Evolutionary conservation across 2,329 filamentous ascomycete genomes (phyloP), one percentile per base, ranked within the genome.

Genomic region (Stemphylium lycopersici): DNA sequence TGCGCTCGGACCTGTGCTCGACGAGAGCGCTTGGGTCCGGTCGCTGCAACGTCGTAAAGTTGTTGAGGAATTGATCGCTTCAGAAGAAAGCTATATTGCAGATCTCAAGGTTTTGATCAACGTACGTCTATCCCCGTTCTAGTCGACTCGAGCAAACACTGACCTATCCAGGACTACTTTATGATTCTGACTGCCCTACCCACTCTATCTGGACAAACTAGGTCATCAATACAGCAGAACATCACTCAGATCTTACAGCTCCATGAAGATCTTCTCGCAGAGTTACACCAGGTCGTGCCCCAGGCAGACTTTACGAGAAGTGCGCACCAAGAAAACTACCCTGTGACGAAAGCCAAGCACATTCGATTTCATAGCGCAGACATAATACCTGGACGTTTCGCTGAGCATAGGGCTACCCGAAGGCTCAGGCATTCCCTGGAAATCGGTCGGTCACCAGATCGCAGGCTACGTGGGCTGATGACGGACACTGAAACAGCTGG

Each of bases 31-130:
- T n/a, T 83, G 84, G 37, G 84, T 87, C 61, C 85, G 93, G 48
- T 85, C 91, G 1, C 76, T 90, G 16, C 89, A 92, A 67, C 85
- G 95, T 56, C 86, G 91, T 12, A 87, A 88, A 58, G 87, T 96
- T 34, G 77, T 98, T 32, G 90, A 95, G 69, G 95, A 98, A 76
- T 79, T 98, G 45, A 86, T 97, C 56, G 84, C 79, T 52, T 96
- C 93, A 0, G 95, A 98, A 74, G 90, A 95, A 71, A 86, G 88
- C 67, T 98, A 98, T 71, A 87, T 98, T 65, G 86, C 88, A 13
- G 93, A 96, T 67, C 76, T 98, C 53, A 91, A 91, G 65, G 91
- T 95, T 61, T 80, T 98, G 55, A 89, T 90, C 71, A 92, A 96
- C 76, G 93, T 93, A 78, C 70, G 86, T 52, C 3, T 7, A 18